Base-by-base conservation (phyloP, 2,329 filamentous ascomycete genomes). In the Claviceps humidiphila region DNA sequence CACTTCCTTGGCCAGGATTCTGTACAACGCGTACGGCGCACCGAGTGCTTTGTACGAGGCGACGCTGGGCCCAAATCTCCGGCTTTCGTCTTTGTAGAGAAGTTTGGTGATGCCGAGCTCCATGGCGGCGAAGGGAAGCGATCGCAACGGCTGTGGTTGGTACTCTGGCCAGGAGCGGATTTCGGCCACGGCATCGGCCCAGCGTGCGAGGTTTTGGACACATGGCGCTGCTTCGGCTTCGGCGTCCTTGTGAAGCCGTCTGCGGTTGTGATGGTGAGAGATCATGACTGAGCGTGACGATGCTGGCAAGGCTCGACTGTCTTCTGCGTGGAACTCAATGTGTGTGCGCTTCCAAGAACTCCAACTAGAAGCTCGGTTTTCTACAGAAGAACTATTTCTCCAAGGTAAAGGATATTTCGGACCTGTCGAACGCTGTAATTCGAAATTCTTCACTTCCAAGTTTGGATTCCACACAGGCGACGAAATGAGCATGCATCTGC, bases 1-100 rank as follows among this genome's bases (percentile, higher is more conserved):
- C 3, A 57, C 56, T n/a, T 53, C 51, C 7, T 53, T 17, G 51
- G 43, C 47, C 9, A 57, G 22, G 30, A 57, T 56, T 16, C 42
- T 53, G 22, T 50, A 57, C 13, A 57, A 49, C 5, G 56, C 56
- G n/a, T 57, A 57, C 1, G 56, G 54, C 5, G 56, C 54, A 5
- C 56, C 56, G 17, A 57, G 56, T 1, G 51, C 56, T 44, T 57
- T 57, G 53, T 56, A 57, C 1, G 56, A 56, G 4, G 50, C 56
- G 3, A 56, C 49, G 7, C 30, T 13, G 13, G 38, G 52, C 6
- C 56, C 54, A 16, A 57, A 57, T 2, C 56, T 45, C 22, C 38
- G 49, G 51, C 56, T 57, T 30, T 57, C 56, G 24, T 57, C 56
- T 24, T 57, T 57, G 34, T 56, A 43, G 8, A 51, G 53, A 5